These are phyloP conservation scores for Diospyros kaki DNA, from an alignment of 148 eudicot genomes.

Conservation along the genomic window DNA sequence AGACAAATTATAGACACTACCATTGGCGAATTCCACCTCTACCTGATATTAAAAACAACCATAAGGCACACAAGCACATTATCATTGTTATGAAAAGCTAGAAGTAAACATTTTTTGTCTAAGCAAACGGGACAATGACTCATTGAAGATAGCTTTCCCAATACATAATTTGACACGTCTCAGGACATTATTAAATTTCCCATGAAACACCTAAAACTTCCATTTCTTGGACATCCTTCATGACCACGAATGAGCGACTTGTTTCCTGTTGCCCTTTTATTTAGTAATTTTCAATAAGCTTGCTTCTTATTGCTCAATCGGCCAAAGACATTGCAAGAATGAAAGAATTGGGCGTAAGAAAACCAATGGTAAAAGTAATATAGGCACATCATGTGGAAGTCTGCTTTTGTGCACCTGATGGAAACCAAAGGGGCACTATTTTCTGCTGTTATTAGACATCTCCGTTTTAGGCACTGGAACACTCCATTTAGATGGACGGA, in stretches of 20 bases:
- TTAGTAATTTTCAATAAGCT: too few species aligned
- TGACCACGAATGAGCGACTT: too few species aligned
- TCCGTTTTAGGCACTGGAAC: not conserved
- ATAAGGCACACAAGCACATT: constrained; percentile 7
- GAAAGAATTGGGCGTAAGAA: too few species aligned
- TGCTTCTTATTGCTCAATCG: too few species aligned
- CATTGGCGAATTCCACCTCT: constrained; percentile 71
- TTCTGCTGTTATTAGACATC: not conserved
- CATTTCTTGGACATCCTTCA: too few species aligned
- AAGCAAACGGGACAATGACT: not conserved
- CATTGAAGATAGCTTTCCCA: not conserved
- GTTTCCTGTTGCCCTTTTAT: too few species aligned
- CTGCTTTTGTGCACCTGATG: not conserved
- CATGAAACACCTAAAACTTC: not conserved
- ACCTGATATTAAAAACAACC: constrained; percentile 41
- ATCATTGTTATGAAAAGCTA: not conserved
- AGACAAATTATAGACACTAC: constrained; percentile 46
- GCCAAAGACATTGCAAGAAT: too few species aligned
- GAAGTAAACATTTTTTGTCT: not conserved
- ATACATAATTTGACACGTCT: not conserved
- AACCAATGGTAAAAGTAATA: not conserved
- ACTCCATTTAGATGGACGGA: too few species aligned
- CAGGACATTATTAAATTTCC: not conserved
- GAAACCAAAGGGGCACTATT: not conserved
- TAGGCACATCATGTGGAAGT: not conserved